phyloP scores from a whole-genome alignment of 1,139 yeast genomes.

The Pichia sp. region DNA sequence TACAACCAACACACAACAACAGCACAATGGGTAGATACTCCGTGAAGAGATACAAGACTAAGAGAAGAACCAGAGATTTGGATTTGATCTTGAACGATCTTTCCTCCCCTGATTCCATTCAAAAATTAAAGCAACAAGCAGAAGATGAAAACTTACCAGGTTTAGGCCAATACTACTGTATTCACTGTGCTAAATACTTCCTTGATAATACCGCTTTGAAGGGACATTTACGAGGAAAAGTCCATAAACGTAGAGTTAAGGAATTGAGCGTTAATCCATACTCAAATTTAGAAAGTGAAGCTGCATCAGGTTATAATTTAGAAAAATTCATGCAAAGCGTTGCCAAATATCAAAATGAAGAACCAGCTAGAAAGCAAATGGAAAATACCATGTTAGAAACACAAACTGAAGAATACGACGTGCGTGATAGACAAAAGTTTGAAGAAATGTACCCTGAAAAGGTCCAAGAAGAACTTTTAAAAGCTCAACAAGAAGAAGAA shows the following conservation, averaged over 20 bases:
- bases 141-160: conserved; percentile 92
- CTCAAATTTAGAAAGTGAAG: conserved; percentile 84
- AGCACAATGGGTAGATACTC: conserved; percentile 80
- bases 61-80: conserved; percentile 80
- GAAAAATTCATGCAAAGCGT: conserved; percentile 62
- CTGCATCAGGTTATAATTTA: conserved; percentile 81
- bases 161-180: conserved; percentile 89
- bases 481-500: conserved; percentile 8
- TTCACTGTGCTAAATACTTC: conserved; percentile 91
- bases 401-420: conserved; percentile 30
- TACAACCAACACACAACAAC: conserved; percentile 14
- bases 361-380: conserved; percentile 29
- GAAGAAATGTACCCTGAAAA: conserved; percentile 29
- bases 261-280: conserved; percentile 78
- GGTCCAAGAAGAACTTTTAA: conserved; percentile 15
- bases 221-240: conserved; percentile 70
- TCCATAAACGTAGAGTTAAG: conserved; percentile 84
- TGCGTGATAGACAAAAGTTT: conserved; percentile 29
- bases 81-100: conserved; percentile 83
- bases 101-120: conserved; percentile 58
- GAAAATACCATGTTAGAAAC: conserved; percentile 27
- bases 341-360: conserved; percentile 39
- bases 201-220: conserved; percentile 75
- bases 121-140: conserved; percentile 71
- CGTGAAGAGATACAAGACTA: conserved; percentile 73